Evolutionary conservation across 192 early-diverging fungal species (phyloP).

Genomic region (Coemansia sp.): DNA sequence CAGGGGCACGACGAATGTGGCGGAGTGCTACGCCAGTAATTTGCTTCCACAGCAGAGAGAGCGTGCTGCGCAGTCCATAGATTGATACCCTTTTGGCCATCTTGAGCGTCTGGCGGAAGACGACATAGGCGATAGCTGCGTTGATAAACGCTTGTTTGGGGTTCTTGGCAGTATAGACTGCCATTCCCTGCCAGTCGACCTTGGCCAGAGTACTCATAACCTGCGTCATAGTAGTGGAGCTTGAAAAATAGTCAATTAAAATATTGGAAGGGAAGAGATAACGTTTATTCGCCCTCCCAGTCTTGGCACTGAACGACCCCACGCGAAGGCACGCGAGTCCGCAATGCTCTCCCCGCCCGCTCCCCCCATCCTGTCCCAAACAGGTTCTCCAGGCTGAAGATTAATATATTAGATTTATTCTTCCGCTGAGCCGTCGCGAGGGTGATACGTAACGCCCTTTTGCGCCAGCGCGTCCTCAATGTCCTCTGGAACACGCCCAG

Average conservation of each 20-base stretch:
- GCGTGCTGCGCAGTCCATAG: slow-evolving; percentile 30
- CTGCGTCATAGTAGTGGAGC: slow-evolving; percentile 23
- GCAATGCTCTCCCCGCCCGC: background rate
- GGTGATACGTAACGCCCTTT: slow-evolving; percentile 66
- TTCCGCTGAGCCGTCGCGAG: slow-evolving; percentile 62
- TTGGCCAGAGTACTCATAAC: slow-evolving; percentile 48
- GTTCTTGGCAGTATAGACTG: slow-evolving; percentile 26
- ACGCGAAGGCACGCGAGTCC: background rate
- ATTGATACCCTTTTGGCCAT: slow-evolving; percentile 25
- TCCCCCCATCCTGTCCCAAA: background rate
- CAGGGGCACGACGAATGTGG: slow-evolving; percentile 43
- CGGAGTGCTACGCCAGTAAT: slow-evolving; percentile 29
- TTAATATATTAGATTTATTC: slow-evolving; percentile 5
- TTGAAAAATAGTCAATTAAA: background rate
- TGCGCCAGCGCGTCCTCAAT: slow-evolving; percentile 69
- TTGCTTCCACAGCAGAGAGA: slow-evolving; percentile 30
- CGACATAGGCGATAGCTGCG: slow-evolving; percentile 33
- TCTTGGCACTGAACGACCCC: background rate
- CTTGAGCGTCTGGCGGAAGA: slow-evolving; percentile 39
- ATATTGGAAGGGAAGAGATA: background rate
- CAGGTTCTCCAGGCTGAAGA: no score
- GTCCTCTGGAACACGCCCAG: slow-evolving; percentile 71
- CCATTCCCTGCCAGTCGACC: slow-evolving; percentile 46
- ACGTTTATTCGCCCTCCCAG: background rate
- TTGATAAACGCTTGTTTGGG: slow-evolving; percentile 50